Base-by-base conservation (phyloP, 108 stramenopile genomes). In the Nitzschia putrida region DNA sequence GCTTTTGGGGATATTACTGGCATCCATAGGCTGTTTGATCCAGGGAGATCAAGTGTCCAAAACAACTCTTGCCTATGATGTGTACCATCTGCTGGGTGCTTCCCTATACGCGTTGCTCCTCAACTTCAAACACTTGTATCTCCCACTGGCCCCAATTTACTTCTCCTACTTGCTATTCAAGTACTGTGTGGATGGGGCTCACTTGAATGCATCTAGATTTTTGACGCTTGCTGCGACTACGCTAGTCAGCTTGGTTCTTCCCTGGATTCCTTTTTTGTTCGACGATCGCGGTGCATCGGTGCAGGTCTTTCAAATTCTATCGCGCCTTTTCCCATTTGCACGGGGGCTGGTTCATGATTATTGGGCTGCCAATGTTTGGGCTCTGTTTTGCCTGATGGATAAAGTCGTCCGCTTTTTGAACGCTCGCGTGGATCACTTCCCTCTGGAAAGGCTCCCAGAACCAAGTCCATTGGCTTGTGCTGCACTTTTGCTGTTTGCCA, bases 331-430 rank as follows among this genome's bases (percentile, higher is more conserved):
- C 72, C 98, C 98, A 12, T 99, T 97, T 72, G 89, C 78, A 6
- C 80, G 98, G 65, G 98, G 98, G 12, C 77, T 99, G 20, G 89
- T 93, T 0, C 98, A 99, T 78, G 95, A 96, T 40, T 99, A 99
- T 67, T 99, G 98, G 98, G 97, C 98, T 8, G 96, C 94, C 55
- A 99, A 99, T 76, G 34, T 91, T 18, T 99, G 97, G 97, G 96
- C 98, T 13, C 61, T 99, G 12, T 99, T 96, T 68, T 71, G 65
- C 13, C 79, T 86, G 37, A 37, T 45, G 8, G 80, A 91, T 59
- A 78, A 84, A 50, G 77, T 89, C 12, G 53, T 77, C 13, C 61
- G 72, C 25, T 81, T 82, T 56, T 7, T 53, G 12, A 26, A 25
- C 2, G 29, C 58, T 20, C 10, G 50, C 34, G 20, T 68, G 21